phyloP scores from a whole-genome alignment of 2,329 filamentous ascomycete species.

The Claviceps monticola region DNA sequence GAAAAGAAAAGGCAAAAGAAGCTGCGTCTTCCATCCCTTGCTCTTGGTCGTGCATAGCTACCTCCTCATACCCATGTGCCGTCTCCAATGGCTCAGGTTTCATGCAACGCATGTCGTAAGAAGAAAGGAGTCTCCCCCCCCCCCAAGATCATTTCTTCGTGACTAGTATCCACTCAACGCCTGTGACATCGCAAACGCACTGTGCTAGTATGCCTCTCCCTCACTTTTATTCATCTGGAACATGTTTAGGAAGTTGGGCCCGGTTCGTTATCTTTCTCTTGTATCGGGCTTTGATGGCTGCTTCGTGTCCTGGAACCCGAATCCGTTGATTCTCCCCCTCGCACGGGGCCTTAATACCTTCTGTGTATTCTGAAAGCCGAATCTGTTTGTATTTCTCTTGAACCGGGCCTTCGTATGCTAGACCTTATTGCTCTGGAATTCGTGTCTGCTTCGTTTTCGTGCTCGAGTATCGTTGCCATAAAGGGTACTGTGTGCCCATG shows the following conservation, averaged over 20 bases:
- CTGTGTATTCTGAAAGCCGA: no score
- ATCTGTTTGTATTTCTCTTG: no score
- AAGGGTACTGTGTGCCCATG: background rate
- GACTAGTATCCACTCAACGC: constrained; percentile 7
- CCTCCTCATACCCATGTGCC: background rate
- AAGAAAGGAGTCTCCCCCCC: background rate
- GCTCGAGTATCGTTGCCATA: background rate
- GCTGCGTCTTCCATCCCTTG: background rate
- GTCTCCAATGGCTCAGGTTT: constrained; percentile 1
- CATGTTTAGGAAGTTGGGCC: no score
- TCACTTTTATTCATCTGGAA: no score
- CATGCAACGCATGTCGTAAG: constrained; percentile 8
- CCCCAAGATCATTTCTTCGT: background rate
- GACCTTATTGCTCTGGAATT: no score
- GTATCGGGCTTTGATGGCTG: no score
- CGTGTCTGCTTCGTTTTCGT: no score
- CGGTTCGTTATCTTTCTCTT: no score
- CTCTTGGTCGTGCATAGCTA: background rate
- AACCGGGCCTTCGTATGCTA: no score
- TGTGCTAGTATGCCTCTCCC: background rate
- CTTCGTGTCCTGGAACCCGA: no score
- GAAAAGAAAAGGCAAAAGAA: background rate
- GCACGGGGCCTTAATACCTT: no score
- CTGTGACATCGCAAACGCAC: constrained; percentile 5
- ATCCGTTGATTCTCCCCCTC: no score